A percentile compares a stretch with the other conserved stretches of the same genome.
Conservation (phyloP, 176 grass and related monocot species). For the Elymus sibiricus region DNA sequence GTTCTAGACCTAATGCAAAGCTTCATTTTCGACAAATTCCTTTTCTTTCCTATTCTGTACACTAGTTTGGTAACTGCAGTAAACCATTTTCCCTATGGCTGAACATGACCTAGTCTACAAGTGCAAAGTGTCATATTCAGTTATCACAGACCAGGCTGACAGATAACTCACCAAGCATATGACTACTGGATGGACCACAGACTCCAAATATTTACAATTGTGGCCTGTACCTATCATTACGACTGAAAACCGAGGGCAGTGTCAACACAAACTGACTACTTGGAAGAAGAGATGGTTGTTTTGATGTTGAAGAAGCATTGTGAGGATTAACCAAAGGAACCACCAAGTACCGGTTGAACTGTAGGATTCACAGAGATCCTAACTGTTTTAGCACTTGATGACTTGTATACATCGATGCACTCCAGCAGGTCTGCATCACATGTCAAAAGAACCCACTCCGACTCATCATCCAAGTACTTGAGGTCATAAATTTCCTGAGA, state of each 20-base stretch:
- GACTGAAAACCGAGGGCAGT: constrained; percentile 8
- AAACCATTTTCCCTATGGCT: constrained; percentile 9
- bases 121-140: background rate
- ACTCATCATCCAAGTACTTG: constrained; percentile 97
- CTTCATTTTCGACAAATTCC: constrained; percentile 43
- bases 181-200: constrained; percentile 23
- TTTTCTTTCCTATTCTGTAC: constrained; percentile 28
- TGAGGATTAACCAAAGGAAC: constrained; percentile 48
- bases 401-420: constrained; percentile 84
- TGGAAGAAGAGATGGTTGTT: constrained; percentile 10
- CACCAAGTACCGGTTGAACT: constrained; percentile 23
- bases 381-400: constrained; percentile 58
- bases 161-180: background rate
- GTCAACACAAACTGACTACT: background rate
- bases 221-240: constrained; percentile 6
- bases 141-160: background rate
- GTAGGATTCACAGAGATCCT: constrained; percentile 62
- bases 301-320: background rate
- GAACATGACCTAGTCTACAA: constrained; percentile 20
- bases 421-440: constrained; percentile 89
- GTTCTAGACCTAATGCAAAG: constrained; percentile 31
- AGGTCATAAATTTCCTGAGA: constrained; percentile 33
- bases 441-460: constrained; percentile 93
- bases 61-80: constrained; percentile 15
- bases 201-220: constrained; percentile 23